Conservation (phyloP, 345 rosid genomes). For the Linum usitatissimum region DNA sequence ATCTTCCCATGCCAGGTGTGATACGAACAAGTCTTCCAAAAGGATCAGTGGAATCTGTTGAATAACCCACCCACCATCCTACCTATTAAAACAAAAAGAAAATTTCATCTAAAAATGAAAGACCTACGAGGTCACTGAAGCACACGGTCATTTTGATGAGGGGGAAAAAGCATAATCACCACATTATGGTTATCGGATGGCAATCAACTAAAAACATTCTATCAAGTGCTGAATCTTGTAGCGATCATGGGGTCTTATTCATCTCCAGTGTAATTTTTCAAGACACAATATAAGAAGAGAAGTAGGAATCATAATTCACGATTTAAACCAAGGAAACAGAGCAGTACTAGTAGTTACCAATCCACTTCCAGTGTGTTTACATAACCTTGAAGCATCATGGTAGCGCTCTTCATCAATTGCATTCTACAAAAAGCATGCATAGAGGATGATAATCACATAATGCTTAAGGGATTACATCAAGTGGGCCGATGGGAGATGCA, state of each 20-base stretch:
- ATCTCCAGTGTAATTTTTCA: background rate
- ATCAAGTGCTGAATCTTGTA: no score
- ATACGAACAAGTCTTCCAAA: constrained; percentile 76
- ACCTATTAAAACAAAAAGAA: constrained; percentile 40
- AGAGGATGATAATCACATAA: constrained; percentile 12
- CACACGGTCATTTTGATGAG: background rate
- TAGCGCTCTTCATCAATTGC: constrained; percentile 79
- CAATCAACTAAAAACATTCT: background rate
- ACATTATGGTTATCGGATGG: background rate
- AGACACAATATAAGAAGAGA: background rate
- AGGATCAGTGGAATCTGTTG: constrained; percentile 70
- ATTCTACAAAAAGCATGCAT: constrained; percentile 32
- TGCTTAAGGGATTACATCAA: constrained; percentile 1
- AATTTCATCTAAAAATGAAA: background rate
- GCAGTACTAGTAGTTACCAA: constrained; percentile 36
- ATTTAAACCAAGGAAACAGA: background rate
- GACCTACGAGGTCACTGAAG: background rate
- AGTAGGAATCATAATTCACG: background rate
- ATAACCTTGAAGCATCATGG: constrained; percentile 73
- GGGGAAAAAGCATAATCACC: background rate
- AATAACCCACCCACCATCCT: constrained; percentile 97
- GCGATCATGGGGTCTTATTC: background rate
- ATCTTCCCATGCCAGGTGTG: constrained; percentile 81
- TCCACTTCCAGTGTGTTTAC: constrained; percentile 74
- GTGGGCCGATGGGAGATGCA: background rate